Evolutionary conservation across 2,329 filamentous ascomycete genomes (phyloP).

Genomic region (Sordariomycetes sp.): DNA sequence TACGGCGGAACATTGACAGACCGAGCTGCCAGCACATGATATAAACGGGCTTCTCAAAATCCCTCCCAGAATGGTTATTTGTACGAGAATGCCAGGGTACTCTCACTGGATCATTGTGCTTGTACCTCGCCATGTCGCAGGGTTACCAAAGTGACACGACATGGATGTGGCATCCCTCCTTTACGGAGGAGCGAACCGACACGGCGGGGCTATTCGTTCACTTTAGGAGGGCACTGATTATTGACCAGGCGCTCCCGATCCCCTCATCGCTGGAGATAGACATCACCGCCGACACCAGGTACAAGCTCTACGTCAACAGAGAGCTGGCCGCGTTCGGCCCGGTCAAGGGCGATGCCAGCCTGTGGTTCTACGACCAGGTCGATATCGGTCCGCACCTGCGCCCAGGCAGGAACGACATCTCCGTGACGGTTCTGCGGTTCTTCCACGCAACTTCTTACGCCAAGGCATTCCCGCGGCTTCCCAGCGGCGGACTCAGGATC

Average conservation of each 20-base stretch:
- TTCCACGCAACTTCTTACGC: slow-evolving; percentile 9
- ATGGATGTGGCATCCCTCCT: slow-evolving; percentile 12
- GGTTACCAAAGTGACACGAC: slow-evolving; percentile 3
- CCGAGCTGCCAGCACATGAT: no score
- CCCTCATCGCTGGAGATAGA: slow-evolving; percentile 6
- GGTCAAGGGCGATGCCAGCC: slow-evolving; percentile 11
- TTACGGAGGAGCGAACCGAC: slow-evolving; percentile 6
- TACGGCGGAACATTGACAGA: no score
- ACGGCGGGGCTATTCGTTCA: slow-evolving; percentile 10
- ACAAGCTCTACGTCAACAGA: slow-evolving; percentile 14
- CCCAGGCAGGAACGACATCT: slow-evolving; percentile 8
- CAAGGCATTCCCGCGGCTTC: slow-evolving; percentile 8
- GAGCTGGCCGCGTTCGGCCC: slow-evolving; percentile 11
- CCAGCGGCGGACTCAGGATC: slow-evolving; percentile 8
- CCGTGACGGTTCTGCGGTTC: slow-evolving; percentile 10
- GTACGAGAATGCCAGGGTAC: no score
- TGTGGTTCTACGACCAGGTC: slow-evolving; percentile 15
- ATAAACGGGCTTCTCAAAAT: no score
- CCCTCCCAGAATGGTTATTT: no score
- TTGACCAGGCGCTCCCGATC: slow-evolving; percentile 1
- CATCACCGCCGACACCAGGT: slow-evolving; percentile 15
- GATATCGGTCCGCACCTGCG: slow-evolving; percentile 11
- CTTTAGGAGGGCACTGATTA: slow-evolving; percentile 7
- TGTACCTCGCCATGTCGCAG: not conserved
- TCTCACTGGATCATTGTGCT: not conserved